These are phyloP conservation scores for Sisymbrium irio DNA, from an alignment of 345 rosid genomes.

Conservation along the genomic window DNA sequence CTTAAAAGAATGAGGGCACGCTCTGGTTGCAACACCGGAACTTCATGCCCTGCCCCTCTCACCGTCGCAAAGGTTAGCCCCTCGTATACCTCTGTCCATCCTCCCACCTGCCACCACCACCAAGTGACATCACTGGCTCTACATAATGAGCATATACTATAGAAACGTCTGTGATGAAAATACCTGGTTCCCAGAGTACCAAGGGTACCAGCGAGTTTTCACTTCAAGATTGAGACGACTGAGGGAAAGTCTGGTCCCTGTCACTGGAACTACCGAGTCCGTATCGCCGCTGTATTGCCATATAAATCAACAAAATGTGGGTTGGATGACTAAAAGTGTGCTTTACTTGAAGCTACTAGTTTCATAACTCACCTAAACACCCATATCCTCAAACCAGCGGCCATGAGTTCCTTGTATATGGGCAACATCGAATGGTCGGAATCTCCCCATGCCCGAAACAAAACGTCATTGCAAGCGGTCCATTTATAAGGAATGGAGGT, in stretches of 20 bases:
- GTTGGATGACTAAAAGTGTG: not conserved
- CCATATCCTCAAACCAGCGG: conserved; percentile 75
- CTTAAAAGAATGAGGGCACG: conserved; percentile 46
- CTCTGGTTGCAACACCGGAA: conserved; percentile 34
- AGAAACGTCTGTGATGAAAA: not conserved
- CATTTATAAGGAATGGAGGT: conserved; percentile 70
- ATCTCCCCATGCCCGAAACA: conserved; percentile 58
- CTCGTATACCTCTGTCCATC: conserved; percentile 70
- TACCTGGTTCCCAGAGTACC: conserved; percentile 66
- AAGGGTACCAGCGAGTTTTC: conserved; percentile 73
- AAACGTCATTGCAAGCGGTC: conserved; percentile 76
- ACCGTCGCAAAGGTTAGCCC: conserved; percentile 53
- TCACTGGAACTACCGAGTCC: conserved; percentile 79
- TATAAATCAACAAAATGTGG: not conserved
- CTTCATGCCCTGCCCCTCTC: conserved; percentile 62
- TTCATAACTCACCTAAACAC: conserved; percentile 59
- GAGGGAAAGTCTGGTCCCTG: conserved; percentile 74
- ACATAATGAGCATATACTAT: not conserved
- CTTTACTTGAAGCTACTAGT: not conserved
- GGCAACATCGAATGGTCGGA: conserved; percentile 71
- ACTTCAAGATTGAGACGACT: conserved; percentile 58
- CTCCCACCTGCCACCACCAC: conserved; percentile 58
- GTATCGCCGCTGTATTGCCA: conserved; percentile 65
- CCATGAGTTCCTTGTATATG: conserved; percentile 63
- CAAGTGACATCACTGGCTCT: not conserved